Conservation (phyloP, 352 stramenopile species). For the Globisporangium cederbergense region DNA sequence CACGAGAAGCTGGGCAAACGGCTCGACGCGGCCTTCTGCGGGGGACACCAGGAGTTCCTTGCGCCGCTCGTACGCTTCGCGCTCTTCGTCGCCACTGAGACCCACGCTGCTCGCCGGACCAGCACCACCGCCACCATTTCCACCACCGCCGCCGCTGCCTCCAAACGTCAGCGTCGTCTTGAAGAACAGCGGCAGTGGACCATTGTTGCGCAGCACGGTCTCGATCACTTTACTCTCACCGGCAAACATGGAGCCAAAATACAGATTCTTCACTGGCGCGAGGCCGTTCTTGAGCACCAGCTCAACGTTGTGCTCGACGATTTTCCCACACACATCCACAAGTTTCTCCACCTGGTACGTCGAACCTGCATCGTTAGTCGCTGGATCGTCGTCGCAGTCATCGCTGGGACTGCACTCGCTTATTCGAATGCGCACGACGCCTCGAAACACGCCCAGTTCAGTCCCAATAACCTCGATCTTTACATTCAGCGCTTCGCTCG, state of each 20-base stretch:
- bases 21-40: constrained; percentile 53
- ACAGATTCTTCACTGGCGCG: constrained; percentile 44
- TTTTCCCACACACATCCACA: constrained; percentile 70
- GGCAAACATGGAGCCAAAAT: constrained; percentile 72
- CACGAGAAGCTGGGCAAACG: constrained; percentile 41
- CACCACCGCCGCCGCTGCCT: constrained; percentile 8
- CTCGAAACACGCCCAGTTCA: constrained; percentile 37
- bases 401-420: constrained; percentile 20
- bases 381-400: constrained; percentile 9
- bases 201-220: constrained; percentile 77
- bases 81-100: constrained; percentile 41
- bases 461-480: constrained; percentile 45
- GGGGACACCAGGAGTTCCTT: constrained; percentile 69
- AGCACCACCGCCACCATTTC: constrained; percentile 7
- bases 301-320: constrained; percentile 88
- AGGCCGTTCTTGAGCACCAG: constrained; percentile 51
- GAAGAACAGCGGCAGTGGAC: constrained; percentile 60
- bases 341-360: constrained; percentile 47
- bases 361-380: neutral
- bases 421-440: constrained; percentile 40
- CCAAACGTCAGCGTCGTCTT: constrained; percentile 53
- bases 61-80: constrained; percentile 57
- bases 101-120: neutral
- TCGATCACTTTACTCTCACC: constrained; percentile 56
- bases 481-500: constrained; percentile 33